A percentile compares a stretch with the other conserved stretches of the same genome.
Conservation (phyloP, 768 basidiomycete species). For the Lactarius psammicola region DNA sequence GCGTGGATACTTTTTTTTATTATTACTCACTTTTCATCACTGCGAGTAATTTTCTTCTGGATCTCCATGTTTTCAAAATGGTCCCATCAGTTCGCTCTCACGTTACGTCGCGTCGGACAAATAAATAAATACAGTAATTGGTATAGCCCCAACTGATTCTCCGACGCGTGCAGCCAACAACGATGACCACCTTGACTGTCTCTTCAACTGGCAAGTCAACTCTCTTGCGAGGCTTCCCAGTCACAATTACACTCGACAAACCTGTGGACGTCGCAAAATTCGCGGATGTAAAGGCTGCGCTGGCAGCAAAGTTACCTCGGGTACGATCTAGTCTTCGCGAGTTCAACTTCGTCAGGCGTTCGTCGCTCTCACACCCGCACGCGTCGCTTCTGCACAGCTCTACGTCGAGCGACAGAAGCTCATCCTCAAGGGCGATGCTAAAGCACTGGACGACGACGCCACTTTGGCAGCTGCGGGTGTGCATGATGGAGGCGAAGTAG, state of each 20-base stretch:
- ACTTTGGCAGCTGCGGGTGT: conserved; percentile 59
- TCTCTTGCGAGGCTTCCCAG: conserved; percentile 52
- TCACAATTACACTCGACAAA: conserved; percentile 50
- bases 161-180: too few relatives aligned
- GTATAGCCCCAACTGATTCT: neutral
- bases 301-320: conserved; percentile 55
- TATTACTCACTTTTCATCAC: neutral
- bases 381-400: conserved; percentile 49
- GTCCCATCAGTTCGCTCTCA: too few relatives aligned
- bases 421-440: conserved; percentile 58
- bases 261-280: conserved; percentile 52
- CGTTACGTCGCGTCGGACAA: neutral
- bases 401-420: conserved; percentile 71
- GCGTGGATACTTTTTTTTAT: neutral
- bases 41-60: too few relatives aligned
- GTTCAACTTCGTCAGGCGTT: neutral
- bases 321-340: conserved; percentile 40
- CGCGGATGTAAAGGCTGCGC: conserved; percentile 63
- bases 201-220: conserved; percentile 45
- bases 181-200: conserved; percentile 54
- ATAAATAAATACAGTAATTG: conserved; percentile 15
- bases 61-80: neutral
- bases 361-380: conserved; percentile 2
- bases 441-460: conserved; percentile 59
- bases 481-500: conserved; percentile 58